Conservation (phyloP, 2,329 filamentous ascomycete genomes). For the Huntiella savannae region DNA sequence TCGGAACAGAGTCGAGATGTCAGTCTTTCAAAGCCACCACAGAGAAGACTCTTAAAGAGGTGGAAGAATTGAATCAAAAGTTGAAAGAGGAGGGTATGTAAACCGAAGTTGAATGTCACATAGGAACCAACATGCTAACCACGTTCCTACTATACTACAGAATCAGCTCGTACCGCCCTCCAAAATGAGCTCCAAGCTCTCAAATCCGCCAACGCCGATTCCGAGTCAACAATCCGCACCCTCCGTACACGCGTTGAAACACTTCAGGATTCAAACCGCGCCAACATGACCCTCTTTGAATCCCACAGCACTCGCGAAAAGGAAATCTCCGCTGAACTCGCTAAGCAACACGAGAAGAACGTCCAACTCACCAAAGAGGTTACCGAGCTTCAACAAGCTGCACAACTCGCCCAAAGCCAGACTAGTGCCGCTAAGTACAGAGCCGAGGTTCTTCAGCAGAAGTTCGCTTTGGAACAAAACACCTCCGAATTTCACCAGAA, state of each 20-base stretch:
- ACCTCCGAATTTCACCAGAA: constrained; percentile 87
- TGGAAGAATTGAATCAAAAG: constrained; percentile 63
- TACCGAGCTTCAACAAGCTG: constrained; percentile 59
- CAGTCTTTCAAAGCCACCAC: constrained; percentile 64
- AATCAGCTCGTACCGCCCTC: constrained; percentile 53
- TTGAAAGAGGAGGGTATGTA: constrained; percentile 61
- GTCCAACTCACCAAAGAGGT: constrained; percentile 70
- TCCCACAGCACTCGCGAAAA: constrained; percentile 78
- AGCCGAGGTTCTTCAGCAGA: constrained; percentile 76
- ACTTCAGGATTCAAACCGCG: constrained; percentile 80
- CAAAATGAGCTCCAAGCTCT: constrained; percentile 67
- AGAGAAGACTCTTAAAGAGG: constrained; percentile 67
- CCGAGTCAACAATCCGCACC: constrained; percentile 54
- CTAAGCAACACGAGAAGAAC: constrained; percentile 74
- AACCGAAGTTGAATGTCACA: neutral
- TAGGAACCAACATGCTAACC: neutral
- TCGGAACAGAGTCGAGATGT: constrained; percentile 63
- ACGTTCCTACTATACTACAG: constrained; percentile 24
- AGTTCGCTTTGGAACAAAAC: constrained; percentile 70
- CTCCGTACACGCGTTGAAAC: constrained; percentile 69
- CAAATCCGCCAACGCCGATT: constrained; percentile 55
- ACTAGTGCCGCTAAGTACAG: constrained; percentile 72
- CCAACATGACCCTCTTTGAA: constrained; percentile 74
- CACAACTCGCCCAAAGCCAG: constrained; percentile 64
- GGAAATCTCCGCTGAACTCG: constrained; percentile 66